phyloP scores from a whole-genome alignment of 306 rosid species.

The Prunus campanulata region DNA sequence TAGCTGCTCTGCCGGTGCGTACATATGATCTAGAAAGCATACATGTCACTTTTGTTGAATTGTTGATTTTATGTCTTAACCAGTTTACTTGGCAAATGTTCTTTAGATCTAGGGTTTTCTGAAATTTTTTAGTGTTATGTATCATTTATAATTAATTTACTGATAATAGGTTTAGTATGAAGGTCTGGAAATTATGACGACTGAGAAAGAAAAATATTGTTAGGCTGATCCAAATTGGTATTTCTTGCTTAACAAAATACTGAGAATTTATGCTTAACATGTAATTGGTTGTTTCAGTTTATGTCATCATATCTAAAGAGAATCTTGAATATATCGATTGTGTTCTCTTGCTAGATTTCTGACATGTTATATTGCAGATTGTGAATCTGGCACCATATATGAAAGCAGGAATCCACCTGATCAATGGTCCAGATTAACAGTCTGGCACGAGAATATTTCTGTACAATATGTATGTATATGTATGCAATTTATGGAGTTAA shows the following conservation, averaged over 20 bases:
- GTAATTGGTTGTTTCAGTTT: background rate
- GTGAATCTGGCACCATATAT: background rate
- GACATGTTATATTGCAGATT: background rate
- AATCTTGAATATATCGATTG: background rate
- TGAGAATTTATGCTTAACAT: background rate
- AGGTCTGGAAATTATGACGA: background rate
- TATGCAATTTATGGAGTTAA: background rate
- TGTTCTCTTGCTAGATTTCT: background rate
- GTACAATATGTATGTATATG: background rate
- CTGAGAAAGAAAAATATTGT: background rate
- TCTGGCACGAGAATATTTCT: background rate
- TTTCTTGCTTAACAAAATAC: background rate
- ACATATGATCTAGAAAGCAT: constrained; percentile 9
- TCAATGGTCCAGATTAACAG: background rate
- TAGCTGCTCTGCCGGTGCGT: constrained; percentile 51
- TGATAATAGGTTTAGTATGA: background rate
- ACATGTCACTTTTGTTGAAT: background rate
- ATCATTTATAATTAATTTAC: background rate
- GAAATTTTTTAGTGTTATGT: background rate
- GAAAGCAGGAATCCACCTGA: background rate
- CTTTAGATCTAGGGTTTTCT: background rate
- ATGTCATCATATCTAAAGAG: background rate
- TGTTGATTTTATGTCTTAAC: background rate
- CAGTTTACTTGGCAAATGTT: background rate
- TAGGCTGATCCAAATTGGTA: background rate